phyloP scores from a whole-genome alignment of 2,329 filamentous ascomycete genomes.

The Neodidymelliopsis sp. region DNA sequence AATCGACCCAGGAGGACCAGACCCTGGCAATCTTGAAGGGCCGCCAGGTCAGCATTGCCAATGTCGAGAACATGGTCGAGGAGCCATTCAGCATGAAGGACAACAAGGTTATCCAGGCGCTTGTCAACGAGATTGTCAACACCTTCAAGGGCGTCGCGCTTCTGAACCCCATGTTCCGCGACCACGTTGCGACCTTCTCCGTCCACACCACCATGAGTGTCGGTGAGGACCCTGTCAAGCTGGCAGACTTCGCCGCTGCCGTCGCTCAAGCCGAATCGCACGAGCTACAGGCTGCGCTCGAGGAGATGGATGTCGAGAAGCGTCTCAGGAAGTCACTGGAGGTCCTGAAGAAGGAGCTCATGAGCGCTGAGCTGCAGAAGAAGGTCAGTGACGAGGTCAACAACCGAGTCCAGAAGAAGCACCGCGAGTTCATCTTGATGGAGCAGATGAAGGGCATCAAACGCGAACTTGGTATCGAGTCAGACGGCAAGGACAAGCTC shows the following conservation, averaged over 20 bases:
- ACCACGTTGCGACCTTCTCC: constrained; percentile 91
- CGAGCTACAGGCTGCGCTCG: constrained; percentile 90
- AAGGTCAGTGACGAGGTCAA: constrained; percentile 99
- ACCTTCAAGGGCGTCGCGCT: constrained; percentile 97
- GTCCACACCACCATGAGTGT: constrained; percentile 89
- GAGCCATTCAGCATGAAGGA: constrained; percentile 90
- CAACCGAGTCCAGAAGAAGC: constrained; percentile 94
- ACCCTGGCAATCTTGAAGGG: constrained; percentile 90
- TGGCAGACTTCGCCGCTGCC: constrained; percentile 96
- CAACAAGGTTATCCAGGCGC: constrained; percentile 84
- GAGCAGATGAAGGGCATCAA: constrained; percentile 99
- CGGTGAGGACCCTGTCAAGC: constrained; percentile 90
- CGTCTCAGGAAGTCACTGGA: constrained; percentile 89
- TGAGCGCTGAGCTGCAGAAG: constrained; percentile 95
- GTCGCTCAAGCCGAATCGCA: constrained; percentile 86
- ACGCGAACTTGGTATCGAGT: constrained; percentile 93
- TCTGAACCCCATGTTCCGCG: constrained; percentile 92
- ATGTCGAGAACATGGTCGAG: constrained; percentile 91
- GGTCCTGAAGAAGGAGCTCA: constrained; percentile 95
- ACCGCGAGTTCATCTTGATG: constrained; percentile 98
- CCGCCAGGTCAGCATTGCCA: constrained; percentile 91
- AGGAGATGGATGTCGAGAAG: constrained; percentile 89
- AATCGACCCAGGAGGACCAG: constrained; percentile 66
- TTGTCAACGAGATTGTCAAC: constrained; percentile 98
- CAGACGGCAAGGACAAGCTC: constrained; percentile 96